Base-by-base conservation (phyloP, 352 stramenopile genomes). In the Blastocystis sp. region DNA sequence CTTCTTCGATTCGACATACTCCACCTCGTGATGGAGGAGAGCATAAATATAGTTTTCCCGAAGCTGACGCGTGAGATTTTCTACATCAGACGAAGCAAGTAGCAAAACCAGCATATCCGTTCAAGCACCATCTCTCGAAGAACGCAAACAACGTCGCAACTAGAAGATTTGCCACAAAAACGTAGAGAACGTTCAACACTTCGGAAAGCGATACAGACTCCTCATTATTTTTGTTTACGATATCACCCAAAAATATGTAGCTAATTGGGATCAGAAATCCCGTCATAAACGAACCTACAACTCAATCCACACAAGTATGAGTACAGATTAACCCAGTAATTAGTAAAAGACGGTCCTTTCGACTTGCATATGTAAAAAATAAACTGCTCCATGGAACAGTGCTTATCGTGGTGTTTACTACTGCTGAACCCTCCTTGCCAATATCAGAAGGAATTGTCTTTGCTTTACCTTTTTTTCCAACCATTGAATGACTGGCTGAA, bases 11-110 rank as follows among this genome's bases (percentile, higher is more conserved):
- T 88, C 77, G 55, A 88, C 76, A 29, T 76, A 88, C 20, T 76
- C 77, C 9, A 88, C 77, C 41, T 88, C 77, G 53, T 88, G 77
- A 47, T 88, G 41, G 1, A 88, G 45, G 6, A 79, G 43, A 11
- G 55, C 37, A 23, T 79, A 55, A 15, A 88, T 45, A 43, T 88
- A 88, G 29, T 73, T 29, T 23, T 61, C 34, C 45, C 77, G 41
- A 18, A 76, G 56, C n/a, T 26, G 11, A 56, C 55, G 73, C 5
- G 62, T 79, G 2, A 88, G 23, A 56, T 76, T 61, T 43, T 79
- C 77, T 76, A 45, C 4, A 8, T 47, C 11, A 47, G 7, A 76
- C 5, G 11, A 13, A 76, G 13, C 18, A n/a, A 76, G n/a, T 23
- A 76, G 15, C 26, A 47, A 39, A 59, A 77, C 66, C 66, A 53